Evolutionary conservation across 352 stramenopile genomes (phyloP).

Genomic region (Pythium monospermum): DNA sequence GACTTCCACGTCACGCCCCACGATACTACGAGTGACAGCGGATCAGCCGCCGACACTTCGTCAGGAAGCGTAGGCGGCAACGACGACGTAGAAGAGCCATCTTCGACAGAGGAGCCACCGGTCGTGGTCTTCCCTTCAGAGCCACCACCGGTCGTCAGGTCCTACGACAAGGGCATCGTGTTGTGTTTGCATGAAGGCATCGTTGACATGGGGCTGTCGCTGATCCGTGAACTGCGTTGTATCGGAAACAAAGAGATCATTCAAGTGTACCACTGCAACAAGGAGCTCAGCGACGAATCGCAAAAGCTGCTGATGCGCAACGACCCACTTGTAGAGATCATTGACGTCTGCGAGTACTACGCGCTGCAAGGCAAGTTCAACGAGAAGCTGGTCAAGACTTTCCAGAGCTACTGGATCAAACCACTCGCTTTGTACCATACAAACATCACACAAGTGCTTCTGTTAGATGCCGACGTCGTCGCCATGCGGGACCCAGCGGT

Average conservation of each 20-base stretch:
- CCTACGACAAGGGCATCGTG: constrained; percentile 27
- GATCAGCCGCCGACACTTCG: neutral
- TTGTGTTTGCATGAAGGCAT: constrained; percentile 28
- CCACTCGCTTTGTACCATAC: constrained; percentile 51
- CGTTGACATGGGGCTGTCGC: constrained; percentile 26
- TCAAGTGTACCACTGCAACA: constrained; percentile 24
- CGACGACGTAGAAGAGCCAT: neutral
- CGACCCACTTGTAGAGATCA: constrained; percentile 32
- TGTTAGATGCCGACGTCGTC: constrained; percentile 51
- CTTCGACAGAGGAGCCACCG: neutral
- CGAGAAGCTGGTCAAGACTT: constrained; percentile 29
- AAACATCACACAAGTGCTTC: constrained; percentile 33
- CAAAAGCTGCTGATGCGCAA: constrained; percentile 16
- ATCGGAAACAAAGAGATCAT: constrained; percentile 24
- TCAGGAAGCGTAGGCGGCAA: neutral
- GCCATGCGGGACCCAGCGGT: constrained; percentile 39
- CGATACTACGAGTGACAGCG: neutral
- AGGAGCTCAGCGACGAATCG: constrained; percentile 8
- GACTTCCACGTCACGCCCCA: neutral
- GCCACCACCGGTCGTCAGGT: constrained; percentile 7
- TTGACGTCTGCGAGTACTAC: constrained; percentile 43
- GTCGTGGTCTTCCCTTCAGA: neutral
- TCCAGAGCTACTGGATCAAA: constrained; percentile 66
- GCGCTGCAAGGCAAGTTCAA: constrained; percentile 21
- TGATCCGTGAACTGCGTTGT: constrained; percentile 28